Base-by-base conservation (phyloP, 768 basidiomycete species). In the Coprinopsis marcescibilis region DNA sequence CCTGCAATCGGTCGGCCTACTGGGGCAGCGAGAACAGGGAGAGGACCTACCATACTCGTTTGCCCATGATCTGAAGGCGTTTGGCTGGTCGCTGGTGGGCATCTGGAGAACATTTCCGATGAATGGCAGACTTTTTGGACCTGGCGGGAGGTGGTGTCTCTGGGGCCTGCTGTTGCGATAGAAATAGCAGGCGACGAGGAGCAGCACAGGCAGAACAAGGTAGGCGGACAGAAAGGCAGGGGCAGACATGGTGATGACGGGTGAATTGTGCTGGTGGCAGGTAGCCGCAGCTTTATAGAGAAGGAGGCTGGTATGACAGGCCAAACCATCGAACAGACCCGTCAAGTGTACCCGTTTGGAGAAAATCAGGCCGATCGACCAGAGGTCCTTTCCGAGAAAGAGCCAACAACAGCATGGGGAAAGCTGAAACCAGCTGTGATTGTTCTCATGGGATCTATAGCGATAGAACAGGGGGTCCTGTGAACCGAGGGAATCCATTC, bases 71-170 rank as follows among this genome's bases (percentile, higher is more conserved):
- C 60, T 56, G 47, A 76, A 77, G 10, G 59, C 60, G 34, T 68
- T 46, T 52, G 69, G 69, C 45, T 69, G 67, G 45, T 68, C 57
- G 33, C 66, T 57, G 24, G 55, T 51, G 19, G 70, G 65, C 46
- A 80, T 64, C 46, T 78, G 72, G 15, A 71, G 64, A 15, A 64
- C 53, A 49, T 78, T 80, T 3, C 77, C 77, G 14, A 80, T 58
- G 47, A 78, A 46, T 5, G 74, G 74, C 13, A 65, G 53, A 1
- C 66, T 65, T 34, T 54, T 64, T 2, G 78, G 78, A 0, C 78
- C 78, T 4, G 78, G 77, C 15, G 75, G 73, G 24, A 65, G 61
- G 33, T 61, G 65, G 21, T 35, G 55, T 37, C 56, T 55, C 20
- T 56, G 49, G 19, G 59, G 45, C 21, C 55, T 53, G 25, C 60